These are phyloP conservation scores for Westerdykella ornata DNA, from an alignment of 2,329 filamentous ascomycete genomes.

Conservation along the genomic window DNA sequence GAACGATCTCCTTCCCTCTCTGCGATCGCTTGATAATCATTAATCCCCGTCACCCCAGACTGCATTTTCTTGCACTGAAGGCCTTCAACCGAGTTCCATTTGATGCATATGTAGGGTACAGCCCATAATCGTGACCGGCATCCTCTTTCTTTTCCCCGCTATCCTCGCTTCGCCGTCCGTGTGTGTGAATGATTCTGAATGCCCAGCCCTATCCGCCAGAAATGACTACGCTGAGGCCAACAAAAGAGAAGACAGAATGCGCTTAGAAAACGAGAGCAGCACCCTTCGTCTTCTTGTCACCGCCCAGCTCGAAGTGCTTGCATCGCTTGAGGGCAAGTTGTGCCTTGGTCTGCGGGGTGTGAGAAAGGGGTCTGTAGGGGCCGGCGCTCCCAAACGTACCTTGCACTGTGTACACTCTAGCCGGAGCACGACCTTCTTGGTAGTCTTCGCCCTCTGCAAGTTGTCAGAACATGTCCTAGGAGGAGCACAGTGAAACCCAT, in stretches of 20 bases:
- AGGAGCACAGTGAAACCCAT: conserved; percentile 3
- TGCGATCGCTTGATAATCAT: no score
- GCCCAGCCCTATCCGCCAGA: conserved; percentile 29
- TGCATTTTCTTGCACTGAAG: conserved; percentile 1
- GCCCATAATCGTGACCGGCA: conserved; percentile 32
- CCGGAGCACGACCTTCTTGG: conserved; percentile 99
- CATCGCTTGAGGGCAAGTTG: conserved; percentile 98
- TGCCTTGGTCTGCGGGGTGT: conserved; percentile 62
- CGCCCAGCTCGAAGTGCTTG: conserved; percentile 99
- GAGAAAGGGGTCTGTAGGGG: conserved; percentile 9
- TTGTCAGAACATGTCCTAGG: conserved; percentile 11
- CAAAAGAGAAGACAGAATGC: conserved; percentile 43
- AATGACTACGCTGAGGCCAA: conserved; percentile 37
- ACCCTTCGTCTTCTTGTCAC: conserved; percentile 99
- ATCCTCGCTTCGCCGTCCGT: conserved; percentile 22
- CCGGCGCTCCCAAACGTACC: conserved; percentile 13
- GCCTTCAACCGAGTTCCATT: conserved; percentile 37
- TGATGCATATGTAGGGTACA: conserved; percentile 38
- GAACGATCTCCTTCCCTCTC: no score
- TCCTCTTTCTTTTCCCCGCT: conserved; percentile 29
- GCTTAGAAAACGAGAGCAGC: conserved; percentile 98
- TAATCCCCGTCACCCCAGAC: not conserved
- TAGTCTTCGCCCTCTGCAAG: conserved; percentile 93
- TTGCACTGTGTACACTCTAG: conserved; percentile 98
- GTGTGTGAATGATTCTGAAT: conserved; percentile 26